Conservation (phyloP, 2,329 filamentous ascomycete species). For the Exophiala sp. region DNA sequence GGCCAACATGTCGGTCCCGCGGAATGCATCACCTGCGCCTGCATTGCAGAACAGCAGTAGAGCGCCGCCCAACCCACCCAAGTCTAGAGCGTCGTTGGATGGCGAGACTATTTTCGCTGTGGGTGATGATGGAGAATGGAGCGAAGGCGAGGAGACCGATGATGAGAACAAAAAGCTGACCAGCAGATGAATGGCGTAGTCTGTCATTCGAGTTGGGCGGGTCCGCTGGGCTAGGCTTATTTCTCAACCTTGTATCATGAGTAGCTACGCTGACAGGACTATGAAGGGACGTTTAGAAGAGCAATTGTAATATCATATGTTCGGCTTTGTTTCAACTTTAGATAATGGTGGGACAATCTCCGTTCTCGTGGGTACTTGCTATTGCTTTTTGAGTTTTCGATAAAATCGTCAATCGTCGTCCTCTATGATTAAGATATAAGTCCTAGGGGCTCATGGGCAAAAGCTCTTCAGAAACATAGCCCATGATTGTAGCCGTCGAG, state of each 20-base stretch:
- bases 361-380: too few relatives aligned
- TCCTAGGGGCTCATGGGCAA: neutral
- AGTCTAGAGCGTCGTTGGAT: slow-evolving; percentile 63
- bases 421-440: neutral
- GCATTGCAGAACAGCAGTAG: slow-evolving; percentile 19
- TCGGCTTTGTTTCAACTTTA: neutral
- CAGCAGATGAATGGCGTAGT: slow-evolving; percentile 32
- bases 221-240: neutral
- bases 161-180: slow-evolving; percentile 51
- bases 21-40: slow-evolving; percentile 13
- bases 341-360: too few relatives aligned
- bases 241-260: neutral
- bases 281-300: neutral
- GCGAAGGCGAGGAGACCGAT: slow-evolving; percentile 62
- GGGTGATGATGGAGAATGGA: slow-evolving; percentile 79
- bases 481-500: neutral
- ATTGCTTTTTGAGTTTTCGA: too few relatives aligned
- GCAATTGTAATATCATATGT: slow-evolving; percentile 1
- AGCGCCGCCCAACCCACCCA: slow-evolving; percentile 31
- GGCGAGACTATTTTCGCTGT: slow-evolving; percentile 96
- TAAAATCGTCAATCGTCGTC: too few relatives aligned
- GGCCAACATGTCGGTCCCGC: slow-evolving; percentile 4
- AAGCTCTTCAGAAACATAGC: neutral
- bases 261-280: neutral
- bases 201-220: neutral